Base-by-base conservation (phyloP, 108 stramenopile species). In the Tribonema minus region DNA sequence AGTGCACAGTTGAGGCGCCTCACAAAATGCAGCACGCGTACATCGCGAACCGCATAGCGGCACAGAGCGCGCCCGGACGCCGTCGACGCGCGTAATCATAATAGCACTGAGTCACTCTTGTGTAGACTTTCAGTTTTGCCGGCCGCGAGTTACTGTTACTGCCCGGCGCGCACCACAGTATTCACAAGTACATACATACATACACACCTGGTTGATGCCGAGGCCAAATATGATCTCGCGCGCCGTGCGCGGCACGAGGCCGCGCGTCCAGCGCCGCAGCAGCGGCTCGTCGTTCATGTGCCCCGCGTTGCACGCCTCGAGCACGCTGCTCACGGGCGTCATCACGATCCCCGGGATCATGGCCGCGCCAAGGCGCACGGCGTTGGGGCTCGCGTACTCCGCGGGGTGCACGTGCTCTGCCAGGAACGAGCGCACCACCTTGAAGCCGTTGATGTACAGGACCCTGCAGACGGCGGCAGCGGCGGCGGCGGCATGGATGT, bases 241-340 rank as follows among this genome's bases (percentile, higher is more conserved):
- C 9, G 87, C 90, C 9, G 58, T 39, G 31, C 91, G 88, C 2
- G 90, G 89, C 7, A 88, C 78, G 34, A 88, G 40, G 9, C 91
- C 91, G 28, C 91, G 65, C 36, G 65, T 67, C 76, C 76, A 76
- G 37, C 76, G 76, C 37, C 76, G 54, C 3, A 36, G 31, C 4
- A 76, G 37, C n/a, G 76, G 81, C 67, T 91, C 91, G 7, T 75
- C 63, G 82, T 91, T 91, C 69, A 87, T 38, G 67, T 90, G 87
- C 33, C 88, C 91, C 1, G 91, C 91, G 77, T 91, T 91, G 67
- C 86, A 86, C 9, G 91, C 91, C 76, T 91, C 91, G 35, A 91
- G 71, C 26, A 91, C 28, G 54, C 84, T 86, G 33, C 85, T 84
- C 64, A 91, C 81, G 61, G 90, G 91, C 59, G 90, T 90, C 91